Conservation (phyloP, 176 grass and related monocot genomes). For the Triticum dicoccoides region DNA sequence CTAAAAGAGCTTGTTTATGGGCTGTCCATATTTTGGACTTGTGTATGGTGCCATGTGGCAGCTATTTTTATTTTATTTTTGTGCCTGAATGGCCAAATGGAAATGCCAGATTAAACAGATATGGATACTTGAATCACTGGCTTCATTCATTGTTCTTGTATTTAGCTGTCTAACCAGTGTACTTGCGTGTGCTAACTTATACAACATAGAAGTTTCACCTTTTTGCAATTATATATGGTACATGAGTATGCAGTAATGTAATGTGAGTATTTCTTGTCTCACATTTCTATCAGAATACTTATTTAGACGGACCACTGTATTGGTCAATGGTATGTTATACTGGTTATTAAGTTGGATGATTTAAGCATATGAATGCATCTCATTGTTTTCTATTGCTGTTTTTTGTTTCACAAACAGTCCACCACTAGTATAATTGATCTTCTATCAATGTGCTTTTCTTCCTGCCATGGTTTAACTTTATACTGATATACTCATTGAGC, state of each 20-base stretch:
- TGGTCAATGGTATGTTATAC: neutral
- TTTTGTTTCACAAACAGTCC: neutral
- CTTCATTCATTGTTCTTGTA: neutral
- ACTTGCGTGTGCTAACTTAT: neutral
- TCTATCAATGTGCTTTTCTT: slow-evolving; percentile 1
- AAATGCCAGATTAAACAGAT: neutral
- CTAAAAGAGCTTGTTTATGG: neutral
- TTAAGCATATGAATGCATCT: neutral
- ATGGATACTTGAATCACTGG: neutral
- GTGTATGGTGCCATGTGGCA: neutral
- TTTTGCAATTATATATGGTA: neutral
- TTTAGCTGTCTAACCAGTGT: neutral
- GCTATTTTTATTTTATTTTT: neutral
- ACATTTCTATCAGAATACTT: neutral
- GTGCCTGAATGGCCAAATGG: neutral
- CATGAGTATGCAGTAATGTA: neutral
- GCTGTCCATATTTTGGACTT: neutral
- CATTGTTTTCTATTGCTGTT: neutral
- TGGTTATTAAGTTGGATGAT: neutral
- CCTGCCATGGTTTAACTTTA: neutral
- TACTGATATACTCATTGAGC: neutral
- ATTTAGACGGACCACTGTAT: neutral
- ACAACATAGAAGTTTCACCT: neutral
- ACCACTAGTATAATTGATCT: slow-evolving; percentile 6
- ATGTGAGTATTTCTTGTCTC: neutral